A percentile compares a stretch with the other conserved stretches of the same genome.
phyloP scores from a whole-genome alignment of 1,284 basidiomycete genomes.

The Inonotus hispidus region DNA sequence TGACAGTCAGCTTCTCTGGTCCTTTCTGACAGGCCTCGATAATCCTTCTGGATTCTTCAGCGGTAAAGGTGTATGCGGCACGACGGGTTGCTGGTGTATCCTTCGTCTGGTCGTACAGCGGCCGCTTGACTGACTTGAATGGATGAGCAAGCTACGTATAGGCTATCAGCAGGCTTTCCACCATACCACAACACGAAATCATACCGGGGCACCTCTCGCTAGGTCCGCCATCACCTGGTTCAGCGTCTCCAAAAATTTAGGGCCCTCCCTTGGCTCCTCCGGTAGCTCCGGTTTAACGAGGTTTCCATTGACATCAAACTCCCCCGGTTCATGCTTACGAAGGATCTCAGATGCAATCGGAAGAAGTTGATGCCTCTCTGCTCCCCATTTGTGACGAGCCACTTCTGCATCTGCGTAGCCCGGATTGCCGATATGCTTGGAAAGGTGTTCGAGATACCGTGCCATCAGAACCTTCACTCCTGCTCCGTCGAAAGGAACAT shows the following conservation, averaged over 20 bases:
- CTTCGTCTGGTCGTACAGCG: background rate
- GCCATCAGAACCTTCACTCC: constrained; percentile 19
- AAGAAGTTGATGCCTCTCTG: constrained; percentile 11
- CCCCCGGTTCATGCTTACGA: constrained; percentile 4
- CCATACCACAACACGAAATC: background rate
- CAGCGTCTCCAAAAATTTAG: constrained; percentile 10
- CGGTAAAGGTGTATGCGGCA: constrained; percentile 2
- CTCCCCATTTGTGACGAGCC: constrained; percentile 10
- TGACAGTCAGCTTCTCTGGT: constrained; percentile 4
- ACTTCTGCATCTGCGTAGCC: background rate
- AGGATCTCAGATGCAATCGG: constrained; percentile 14
- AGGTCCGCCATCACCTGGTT: constrained; percentile 9
- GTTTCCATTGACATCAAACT: constrained; percentile 1
- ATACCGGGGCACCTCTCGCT: constrained; percentile 5
- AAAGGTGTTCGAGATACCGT: constrained; percentile 13
- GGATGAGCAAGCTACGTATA: background rate
- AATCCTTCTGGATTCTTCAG: constrained; percentile 12
- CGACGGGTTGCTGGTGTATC: constrained; percentile 1
- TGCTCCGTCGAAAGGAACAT: constrained; percentile 21
- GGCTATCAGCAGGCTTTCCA: background rate
- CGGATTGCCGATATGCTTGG: constrained; percentile 11
- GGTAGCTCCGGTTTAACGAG: background rate
- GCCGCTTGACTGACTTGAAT: constrained; percentile 4
- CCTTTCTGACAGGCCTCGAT: background rate
- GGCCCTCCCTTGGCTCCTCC: constrained; percentile 13